These are phyloP conservation scores for Agrocybe praecox DNA, from an alignment of 768 basidiomycete genomes.

Conservation along the genomic window DNA sequence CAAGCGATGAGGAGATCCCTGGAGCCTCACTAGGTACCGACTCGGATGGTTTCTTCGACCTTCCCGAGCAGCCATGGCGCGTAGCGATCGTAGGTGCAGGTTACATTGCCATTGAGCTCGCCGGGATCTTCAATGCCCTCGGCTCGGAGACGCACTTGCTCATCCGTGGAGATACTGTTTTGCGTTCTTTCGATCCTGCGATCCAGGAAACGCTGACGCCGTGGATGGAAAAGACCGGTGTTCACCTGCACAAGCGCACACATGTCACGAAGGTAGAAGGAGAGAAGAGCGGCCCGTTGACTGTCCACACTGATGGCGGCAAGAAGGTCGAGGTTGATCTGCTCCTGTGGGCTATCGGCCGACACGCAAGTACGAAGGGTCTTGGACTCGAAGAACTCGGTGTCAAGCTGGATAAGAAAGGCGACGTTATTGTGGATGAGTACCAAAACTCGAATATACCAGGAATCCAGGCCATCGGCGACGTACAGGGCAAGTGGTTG, in stretches of 20 bases:
- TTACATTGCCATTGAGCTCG: slow-evolving; percentile 97
- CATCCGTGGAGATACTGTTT: slow-evolving; percentile 87
- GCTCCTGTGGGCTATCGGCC: slow-evolving; percentile 94
- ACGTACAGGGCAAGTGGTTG: slow-evolving; percentile 89
- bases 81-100: slow-evolving; percentile 96
- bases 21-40: slow-evolving; percentile 90
- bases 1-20: slow-evolving; percentile 78
- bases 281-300: slow-evolving; percentile 68
- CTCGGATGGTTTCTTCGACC: slow-evolving; percentile 96
- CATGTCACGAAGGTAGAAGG: slow-evolving; percentile 80
- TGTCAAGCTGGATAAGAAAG: slow-evolving; percentile 73
- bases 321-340: slow-evolving; percentile 83
- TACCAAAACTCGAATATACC: slow-evolving; percentile 82
- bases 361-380: slow-evolving; percentile 75
- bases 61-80: slow-evolving; percentile 87
- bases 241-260: slow-evolving; percentile 81
- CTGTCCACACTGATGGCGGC: slow-evolving; percentile 75
- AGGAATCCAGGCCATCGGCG: slow-evolving; percentile 83
- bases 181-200: slow-evolving; percentile 90
- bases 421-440: slow-evolving; percentile 89
- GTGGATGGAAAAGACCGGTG: slow-evolving; percentile 94
- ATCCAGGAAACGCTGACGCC: slow-evolving; percentile 83
- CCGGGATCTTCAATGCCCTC: slow-evolving; percentile 90
- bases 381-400: slow-evolving; percentile 80
- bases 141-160: slow-evolving; percentile 91